These are phyloP conservation scores for Mycena vulgaris DNA, from an alignment of 768 basidiomycete species.

Conservation along the genomic window DNA sequence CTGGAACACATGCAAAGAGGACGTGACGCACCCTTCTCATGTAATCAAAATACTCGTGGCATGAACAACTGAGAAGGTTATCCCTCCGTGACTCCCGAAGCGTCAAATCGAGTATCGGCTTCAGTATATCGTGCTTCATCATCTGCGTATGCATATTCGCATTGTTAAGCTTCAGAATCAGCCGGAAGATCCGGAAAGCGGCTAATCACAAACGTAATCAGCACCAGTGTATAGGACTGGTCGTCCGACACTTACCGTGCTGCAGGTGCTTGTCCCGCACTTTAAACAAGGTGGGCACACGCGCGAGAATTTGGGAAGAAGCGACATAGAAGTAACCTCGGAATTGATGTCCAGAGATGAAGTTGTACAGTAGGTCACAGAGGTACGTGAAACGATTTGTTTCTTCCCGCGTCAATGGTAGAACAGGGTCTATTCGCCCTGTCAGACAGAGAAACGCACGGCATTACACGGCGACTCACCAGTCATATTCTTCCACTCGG, in stretches of 20 bases:
- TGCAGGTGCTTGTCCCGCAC: slow-evolving; percentile 93
- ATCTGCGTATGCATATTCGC: slow-evolving; percentile 80
- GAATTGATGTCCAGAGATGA: slow-evolving; percentile 91
- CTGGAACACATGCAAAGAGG: not conserved
- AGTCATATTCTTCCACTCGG: slow-evolving; percentile 72
- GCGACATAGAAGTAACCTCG: slow-evolving; percentile 93
- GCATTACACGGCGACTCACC: slow-evolving; percentile 40
- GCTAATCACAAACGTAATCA: slow-evolving; percentile 62
- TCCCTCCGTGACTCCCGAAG: slow-evolving; percentile 87
- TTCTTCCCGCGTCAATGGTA: slow-evolving; percentile 78
- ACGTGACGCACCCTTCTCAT: slow-evolving; percentile 80
- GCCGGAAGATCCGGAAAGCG: slow-evolving; percentile 92
- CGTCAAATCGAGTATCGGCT: slow-evolving; percentile 89
- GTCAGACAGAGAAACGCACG: slow-evolving; percentile 10
- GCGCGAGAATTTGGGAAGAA: slow-evolving; percentile 80
- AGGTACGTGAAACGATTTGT: slow-evolving; percentile 90
- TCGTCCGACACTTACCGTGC: slow-evolving; percentile 74
- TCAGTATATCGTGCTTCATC: slow-evolving; percentile 87
- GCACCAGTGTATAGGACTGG: slow-evolving; percentile 14
- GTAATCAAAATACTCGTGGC: slow-evolving; percentile 95
- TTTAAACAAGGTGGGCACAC: slow-evolving; percentile 83
- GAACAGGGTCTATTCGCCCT: slow-evolving; percentile 59
- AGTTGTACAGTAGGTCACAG: slow-evolving; percentile 92
- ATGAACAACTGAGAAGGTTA: slow-evolving; percentile 94
- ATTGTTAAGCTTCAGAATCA: slow-evolving; percentile 88